These are phyloP conservation scores for Podila verticillata DNA, from an alignment of 192 early-diverging fungal species.

Conservation along the genomic window DNA sequence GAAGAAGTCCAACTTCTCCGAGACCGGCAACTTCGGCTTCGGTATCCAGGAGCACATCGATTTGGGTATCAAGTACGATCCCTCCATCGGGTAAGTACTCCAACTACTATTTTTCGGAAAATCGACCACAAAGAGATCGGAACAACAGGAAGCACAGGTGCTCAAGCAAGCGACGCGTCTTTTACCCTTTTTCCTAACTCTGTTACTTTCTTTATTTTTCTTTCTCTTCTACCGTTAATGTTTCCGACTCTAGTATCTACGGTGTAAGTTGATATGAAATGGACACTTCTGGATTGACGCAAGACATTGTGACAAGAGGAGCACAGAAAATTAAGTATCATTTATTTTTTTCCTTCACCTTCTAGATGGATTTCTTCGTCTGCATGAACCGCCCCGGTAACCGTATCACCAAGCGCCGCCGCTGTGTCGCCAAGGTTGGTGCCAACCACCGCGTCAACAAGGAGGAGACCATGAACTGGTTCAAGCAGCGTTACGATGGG, in stretches of 20 bases:
- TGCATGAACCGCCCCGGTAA: conserved; percentile 98
- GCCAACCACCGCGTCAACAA: conserved; percentile 91
- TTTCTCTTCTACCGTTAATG: not conserved
- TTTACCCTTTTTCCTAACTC: conserved; percentile 2
- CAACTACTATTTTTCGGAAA: conserved; percentile 73
- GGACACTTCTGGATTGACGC: not conserved
- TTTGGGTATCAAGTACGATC: conserved; percentile 99
- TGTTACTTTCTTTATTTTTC: not conserved
- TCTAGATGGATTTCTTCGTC: conserved; percentile 97
- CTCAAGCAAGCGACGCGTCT: conserved; percentile 19
- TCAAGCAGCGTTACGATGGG: conserved; percentile 87
- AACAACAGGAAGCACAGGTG: no score
- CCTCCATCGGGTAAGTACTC: conserved; percentile 79
- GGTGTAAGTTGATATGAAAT: conserved; percentile 50
- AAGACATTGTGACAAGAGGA: not conserved
- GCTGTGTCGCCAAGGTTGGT: conserved; percentile 84
- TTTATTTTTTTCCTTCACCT: not conserved
- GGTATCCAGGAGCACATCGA: conserved; percentile 99
- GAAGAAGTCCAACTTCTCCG: conserved; percentile 93
- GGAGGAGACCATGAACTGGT: conserved; percentile 98
- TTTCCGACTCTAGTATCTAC: conserved; percentile 49
- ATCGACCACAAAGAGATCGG: conserved; percentile 60
- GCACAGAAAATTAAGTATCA: not conserved
- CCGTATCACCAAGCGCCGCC: conserved; percentile 96
- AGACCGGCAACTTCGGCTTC: conserved; percentile 99